Conservation (phyloP, 1,284 basidiomycete species). For the Sutorius eximius region DNA sequence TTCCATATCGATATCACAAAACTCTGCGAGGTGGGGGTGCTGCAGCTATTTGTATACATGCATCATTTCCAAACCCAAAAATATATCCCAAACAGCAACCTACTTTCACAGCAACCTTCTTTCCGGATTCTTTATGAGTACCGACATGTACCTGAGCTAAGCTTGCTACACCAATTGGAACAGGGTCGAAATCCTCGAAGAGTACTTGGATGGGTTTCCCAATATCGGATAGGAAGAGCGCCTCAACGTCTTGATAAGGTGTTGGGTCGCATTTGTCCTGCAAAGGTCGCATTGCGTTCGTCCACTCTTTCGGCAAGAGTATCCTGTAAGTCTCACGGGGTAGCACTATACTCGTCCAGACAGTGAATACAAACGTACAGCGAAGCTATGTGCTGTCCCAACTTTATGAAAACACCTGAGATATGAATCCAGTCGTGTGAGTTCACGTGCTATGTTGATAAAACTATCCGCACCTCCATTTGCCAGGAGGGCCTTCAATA, state of each 20-base stretch:
- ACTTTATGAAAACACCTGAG: conserved; percentile 85
- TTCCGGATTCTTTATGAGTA: conserved; percentile 67
- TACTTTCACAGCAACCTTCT: conserved; percentile 89
- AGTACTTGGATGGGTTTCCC: conserved; percentile 62
- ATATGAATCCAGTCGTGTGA: neutral
- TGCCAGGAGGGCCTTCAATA: conserved; percentile 76
- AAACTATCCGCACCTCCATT: conserved; percentile 70
- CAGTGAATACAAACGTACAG: conserved; percentile 42
- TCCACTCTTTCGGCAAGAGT: conserved; percentile 84
- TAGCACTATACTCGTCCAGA: neutral
- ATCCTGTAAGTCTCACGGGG: conserved; percentile 33
- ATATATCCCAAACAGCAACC: conserved; percentile 8
- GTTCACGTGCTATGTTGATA: neutral
- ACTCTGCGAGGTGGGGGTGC: conserved; percentile 93
- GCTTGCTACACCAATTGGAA: conserved; percentile 93
- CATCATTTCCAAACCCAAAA: conserved; percentile 1
- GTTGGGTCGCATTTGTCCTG: conserved; percentile 88
- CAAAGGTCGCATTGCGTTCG: conserved; percentile 62
- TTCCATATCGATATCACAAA: conserved; percentile 82
- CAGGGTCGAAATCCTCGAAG: conserved; percentile 83
- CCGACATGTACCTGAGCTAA: conserved; percentile 95
- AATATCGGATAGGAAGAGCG: conserved; percentile 72
- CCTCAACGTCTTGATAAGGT: conserved; percentile 65
- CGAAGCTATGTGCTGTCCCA: conserved; percentile 88
- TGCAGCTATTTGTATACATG: conserved; percentile 59